These are phyloP conservation scores for Helenozyma baotianmanensis DNA, from an alignment of 805 yeast species.

Conservation along the genomic window DNA sequence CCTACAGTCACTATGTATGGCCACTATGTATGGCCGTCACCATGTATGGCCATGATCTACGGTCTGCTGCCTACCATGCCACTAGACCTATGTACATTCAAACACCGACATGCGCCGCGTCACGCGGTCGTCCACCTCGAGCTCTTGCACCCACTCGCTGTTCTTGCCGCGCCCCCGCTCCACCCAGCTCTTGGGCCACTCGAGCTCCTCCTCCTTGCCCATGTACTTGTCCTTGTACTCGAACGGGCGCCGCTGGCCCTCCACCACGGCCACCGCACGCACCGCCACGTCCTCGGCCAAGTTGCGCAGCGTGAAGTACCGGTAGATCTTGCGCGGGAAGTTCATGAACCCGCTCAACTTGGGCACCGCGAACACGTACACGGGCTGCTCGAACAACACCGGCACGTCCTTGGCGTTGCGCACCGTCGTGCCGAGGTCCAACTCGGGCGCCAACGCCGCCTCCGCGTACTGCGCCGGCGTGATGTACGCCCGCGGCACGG, in stretches of 20 bases:
- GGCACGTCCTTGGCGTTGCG: conserved; percentile 43
- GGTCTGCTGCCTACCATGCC: no score
- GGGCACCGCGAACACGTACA: conserved; percentile 70
- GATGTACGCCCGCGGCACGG: conserved; percentile 64
- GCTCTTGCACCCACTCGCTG: conserved; percentile 85
- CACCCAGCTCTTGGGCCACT: conserved; percentile 56
- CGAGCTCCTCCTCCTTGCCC: conserved; percentile 19
- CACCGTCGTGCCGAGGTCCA: conserved; percentile 32
- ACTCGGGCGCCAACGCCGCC: conserved; percentile 57
- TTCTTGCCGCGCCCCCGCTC: conserved; percentile 63
- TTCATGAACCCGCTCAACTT: conserved; percentile 74
- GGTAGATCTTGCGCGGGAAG: conserved; percentile 69
- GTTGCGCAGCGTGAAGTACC: conserved; percentile 73
- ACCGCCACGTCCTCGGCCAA: conserved; percentile 63
- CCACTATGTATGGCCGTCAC: no score
- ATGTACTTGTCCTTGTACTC: conserved; percentile 35
- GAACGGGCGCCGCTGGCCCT: conserved; percentile 53
- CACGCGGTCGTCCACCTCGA: conserved; percentile 67
- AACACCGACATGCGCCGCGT: conserved; percentile 47
- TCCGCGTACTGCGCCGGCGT: conserved; percentile 50
- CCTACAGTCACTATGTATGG: no score
- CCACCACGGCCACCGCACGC: conserved; percentile 49
- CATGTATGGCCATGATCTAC: no score
- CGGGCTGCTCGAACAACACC: conserved; percentile 69
- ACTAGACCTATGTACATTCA: conserved; percentile 14